phyloP scores from a whole-genome alignment of 1,139 yeast species.

The Pichia sp. region DNA sequence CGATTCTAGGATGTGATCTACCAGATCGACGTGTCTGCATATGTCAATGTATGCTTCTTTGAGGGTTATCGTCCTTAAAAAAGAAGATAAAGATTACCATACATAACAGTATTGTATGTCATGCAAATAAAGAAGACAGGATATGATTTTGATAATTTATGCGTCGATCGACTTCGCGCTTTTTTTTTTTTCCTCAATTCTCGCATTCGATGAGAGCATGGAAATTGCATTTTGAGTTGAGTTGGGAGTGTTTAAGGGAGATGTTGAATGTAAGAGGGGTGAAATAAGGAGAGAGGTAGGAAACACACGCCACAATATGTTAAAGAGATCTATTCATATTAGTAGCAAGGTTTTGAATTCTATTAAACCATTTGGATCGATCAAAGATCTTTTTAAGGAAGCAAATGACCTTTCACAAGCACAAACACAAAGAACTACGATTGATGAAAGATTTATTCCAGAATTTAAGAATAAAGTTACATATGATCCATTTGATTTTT shows the following conservation, averaged over 20 bases:
- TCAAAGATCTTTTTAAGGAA: slow-evolving; percentile 8
- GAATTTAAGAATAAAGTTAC: slow-evolving; percentile 38
- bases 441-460: slow-evolving; percentile 30
- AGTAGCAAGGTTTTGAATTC: neutral
- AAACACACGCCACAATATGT: too few relatives aligned
- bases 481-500: slow-evolving; percentile 74
- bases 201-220: too few relatives aligned
- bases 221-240: too few relatives aligned
- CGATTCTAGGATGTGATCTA: slow-evolving; percentile 35
- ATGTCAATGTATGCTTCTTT: neutral
- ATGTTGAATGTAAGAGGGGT: too few relatives aligned
- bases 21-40: slow-evolving; percentile 9
- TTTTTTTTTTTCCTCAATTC: too few relatives aligned
- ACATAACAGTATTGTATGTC: too few relatives aligned
- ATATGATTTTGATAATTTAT: too few relatives aligned
- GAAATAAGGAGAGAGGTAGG: too few relatives aligned
- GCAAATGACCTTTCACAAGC: slow-evolving; percentile 4
- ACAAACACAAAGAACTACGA: slow-evolving; percentile 13
- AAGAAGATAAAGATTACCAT: too few relatives aligned
- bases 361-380: slow-evolving; percentile 1
- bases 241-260: too few relatives aligned
- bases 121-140: too few relatives aligned
- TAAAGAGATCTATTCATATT: slow-evolving; percentile 6
- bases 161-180: too few relatives aligned
- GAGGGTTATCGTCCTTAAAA: neutral